These are phyloP conservation scores for Ettlia oleoabundans DNA, from an alignment of 139 green algal species.

Conservation along the genomic window DNA sequence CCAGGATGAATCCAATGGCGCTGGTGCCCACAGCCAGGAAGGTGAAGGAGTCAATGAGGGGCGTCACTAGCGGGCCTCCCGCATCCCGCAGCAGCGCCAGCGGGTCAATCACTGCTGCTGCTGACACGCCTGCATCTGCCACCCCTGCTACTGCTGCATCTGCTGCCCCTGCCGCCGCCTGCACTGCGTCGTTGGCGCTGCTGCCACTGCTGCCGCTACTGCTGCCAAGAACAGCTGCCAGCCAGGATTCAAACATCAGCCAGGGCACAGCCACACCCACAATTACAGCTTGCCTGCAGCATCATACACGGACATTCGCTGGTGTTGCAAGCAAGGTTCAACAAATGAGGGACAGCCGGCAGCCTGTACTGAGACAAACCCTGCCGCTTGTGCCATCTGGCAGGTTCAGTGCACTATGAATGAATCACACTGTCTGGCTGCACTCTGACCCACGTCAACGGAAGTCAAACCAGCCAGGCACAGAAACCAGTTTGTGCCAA, in stretches of 20 bases:
- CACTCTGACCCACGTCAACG: too few relatives aligned
- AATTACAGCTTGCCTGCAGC: slow-evolving; percentile 50
- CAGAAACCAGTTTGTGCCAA: too few relatives aligned
- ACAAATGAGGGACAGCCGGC: too few relatives aligned
- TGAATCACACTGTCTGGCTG: too few relatives aligned
- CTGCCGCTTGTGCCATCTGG: too few relatives aligned
- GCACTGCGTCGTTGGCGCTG: too few relatives aligned
- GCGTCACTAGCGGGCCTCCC: not conserved
- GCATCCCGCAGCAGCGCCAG: slow-evolving; percentile 2
- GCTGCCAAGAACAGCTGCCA: slow-evolving; percentile 78
- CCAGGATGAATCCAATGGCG: slow-evolving; percentile 88
- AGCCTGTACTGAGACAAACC: too few relatives aligned
- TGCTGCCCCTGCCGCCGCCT: not conserved
- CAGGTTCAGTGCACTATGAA: too few relatives aligned
- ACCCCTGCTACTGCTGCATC: not conserved
- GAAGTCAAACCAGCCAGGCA: too few relatives aligned
- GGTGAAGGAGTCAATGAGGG: slow-evolving; percentile 6
- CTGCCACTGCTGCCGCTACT: slow-evolving; percentile 32
- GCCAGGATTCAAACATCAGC: slow-evolving; percentile 86
- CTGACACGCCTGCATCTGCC: not conserved
- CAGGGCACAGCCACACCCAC: slow-evolving; percentile 66
- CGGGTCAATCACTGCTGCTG: too few relatives aligned
- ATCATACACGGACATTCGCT: not conserved
- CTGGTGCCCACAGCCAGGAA: slow-evolving; percentile 77
- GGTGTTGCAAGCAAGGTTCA: too few relatives aligned